Conservation (phyloP, 176 grass and related monocot genomes). For the Avena insularis region DNA sequence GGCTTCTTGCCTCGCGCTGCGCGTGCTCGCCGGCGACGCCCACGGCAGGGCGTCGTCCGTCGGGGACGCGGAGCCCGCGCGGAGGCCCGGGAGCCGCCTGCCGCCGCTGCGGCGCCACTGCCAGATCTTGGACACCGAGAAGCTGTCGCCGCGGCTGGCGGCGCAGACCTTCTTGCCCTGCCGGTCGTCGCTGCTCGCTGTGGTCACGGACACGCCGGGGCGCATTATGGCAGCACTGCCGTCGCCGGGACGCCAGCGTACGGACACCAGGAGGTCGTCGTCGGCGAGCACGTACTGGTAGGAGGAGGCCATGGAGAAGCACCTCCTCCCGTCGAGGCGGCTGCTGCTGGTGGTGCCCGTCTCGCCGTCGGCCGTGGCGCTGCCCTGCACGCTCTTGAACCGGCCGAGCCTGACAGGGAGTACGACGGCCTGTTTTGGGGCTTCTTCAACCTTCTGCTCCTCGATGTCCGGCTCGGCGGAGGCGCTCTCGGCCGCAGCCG, state of each 20-base stretch:
- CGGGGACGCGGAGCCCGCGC: slow-evolving; percentile 35
- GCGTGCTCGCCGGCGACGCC: slow-evolving; percentile 12
- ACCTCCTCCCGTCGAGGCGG: slow-evolving; percentile 68
- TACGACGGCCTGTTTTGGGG: slow-evolving; percentile 30
- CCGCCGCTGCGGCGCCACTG: slow-evolving; percentile 80
- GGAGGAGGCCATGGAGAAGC: slow-evolving; percentile 86
- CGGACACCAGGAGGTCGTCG: slow-evolving; percentile 60
- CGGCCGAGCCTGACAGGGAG: slow-evolving; percentile 84
- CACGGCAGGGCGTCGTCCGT: slow-evolving; percentile 58
- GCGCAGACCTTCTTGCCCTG: slow-evolving; percentile 66
- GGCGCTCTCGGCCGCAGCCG: not conserved
- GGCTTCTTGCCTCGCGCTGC: slow-evolving; percentile 38
- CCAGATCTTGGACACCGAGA: slow-evolving; percentile 98
- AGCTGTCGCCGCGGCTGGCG: slow-evolving; percentile 77
- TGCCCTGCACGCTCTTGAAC: slow-evolving; percentile 56
- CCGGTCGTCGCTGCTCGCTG: not conserved
- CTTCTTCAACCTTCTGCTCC: slow-evolving; percentile 44
- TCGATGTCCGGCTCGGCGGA: slow-evolving; percentile 28
- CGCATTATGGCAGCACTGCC: slow-evolving; percentile 17
- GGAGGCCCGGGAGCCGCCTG: slow-evolving; percentile 53
- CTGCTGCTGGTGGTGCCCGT: slow-evolving; percentile 64
- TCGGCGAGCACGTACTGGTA: slow-evolving; percentile 81
- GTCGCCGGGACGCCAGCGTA: slow-evolving; percentile 43
- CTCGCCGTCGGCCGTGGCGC: slow-evolving; percentile 34
- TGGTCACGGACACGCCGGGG: slow-evolving; percentile 22